phyloP scores from a whole-genome alignment of 2,329 filamentous ascomycete genomes.

The Trichoderma gracile region DNA sequence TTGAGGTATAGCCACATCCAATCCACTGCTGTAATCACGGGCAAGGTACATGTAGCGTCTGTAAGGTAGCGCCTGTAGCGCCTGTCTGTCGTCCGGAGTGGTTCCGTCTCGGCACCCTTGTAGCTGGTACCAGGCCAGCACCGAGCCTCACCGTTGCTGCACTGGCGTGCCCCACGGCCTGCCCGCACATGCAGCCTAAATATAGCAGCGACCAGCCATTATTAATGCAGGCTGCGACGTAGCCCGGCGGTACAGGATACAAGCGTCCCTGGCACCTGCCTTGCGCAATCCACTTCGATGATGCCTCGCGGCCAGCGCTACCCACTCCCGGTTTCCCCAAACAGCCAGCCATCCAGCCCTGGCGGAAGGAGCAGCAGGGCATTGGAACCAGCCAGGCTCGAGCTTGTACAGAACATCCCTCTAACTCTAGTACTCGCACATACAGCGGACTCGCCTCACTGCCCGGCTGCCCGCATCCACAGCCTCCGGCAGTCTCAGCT shows the following conservation, averaged over 20 bases:
- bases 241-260: conserved; percentile 12
- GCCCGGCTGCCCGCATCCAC: conserved; percentile 23
- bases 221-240: conserved; percentile 17
- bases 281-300: conserved; percentile 1
- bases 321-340: conserved; percentile 16
- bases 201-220: conserved; percentile 19
- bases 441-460: conserved; percentile 6
- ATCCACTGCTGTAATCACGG: too few relatives aligned
- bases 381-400: background rate
- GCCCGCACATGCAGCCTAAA: background rate
- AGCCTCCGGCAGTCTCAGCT: conserved; percentile 15
- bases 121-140: conserved; percentile 10
- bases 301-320: background rate
- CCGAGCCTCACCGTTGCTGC: conserved; percentile 12
- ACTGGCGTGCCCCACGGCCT: conserved; percentile 4
- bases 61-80: background rate
- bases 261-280: background rate
- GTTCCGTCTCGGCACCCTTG: background rate
- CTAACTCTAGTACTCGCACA: too few relatives aligned
- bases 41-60: too few relatives aligned
- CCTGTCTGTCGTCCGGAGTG: background rate
- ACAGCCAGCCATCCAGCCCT: background rate
- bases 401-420: too few relatives aligned
- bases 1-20: too few relatives aligned
- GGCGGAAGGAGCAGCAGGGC: background rate